Evolutionary conservation across 768 basidiomycete genomes (phyloP).

Genomic region (Tricholoma saponaceum): DNA sequence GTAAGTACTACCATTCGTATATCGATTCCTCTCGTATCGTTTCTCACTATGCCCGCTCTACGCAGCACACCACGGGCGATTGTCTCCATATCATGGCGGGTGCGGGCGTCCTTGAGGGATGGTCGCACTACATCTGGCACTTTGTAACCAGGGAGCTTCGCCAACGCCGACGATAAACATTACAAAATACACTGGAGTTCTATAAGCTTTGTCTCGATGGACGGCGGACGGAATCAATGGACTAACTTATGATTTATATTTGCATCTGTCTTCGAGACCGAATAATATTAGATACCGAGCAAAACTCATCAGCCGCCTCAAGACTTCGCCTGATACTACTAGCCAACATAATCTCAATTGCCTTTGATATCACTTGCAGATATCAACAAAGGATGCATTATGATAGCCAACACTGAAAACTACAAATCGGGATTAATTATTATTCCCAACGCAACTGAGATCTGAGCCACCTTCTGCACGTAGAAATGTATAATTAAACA

Average conservation of each 20-base stretch:
- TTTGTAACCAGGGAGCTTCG: constrained; percentile 27
- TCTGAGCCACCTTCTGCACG: too few relatives aligned
- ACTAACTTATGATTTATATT: not conserved
- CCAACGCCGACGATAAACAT: not conserved
- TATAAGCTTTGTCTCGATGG: not conserved
- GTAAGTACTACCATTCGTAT: constrained; percentile 31
- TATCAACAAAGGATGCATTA: too few relatives aligned
- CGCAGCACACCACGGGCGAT: constrained; percentile 38
- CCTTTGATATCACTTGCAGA: too few relatives aligned
- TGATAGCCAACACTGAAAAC: too few relatives aligned
- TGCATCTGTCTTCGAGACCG: not conserved
- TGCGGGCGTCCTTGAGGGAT: constrained; percentile 45
- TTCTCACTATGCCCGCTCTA: not conserved
- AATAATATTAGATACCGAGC: not conserved
- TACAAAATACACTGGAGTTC: not conserved
- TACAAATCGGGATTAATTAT: too few relatives aligned
- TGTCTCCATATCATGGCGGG: constrained; percentile 48
- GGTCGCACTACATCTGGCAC: constrained; percentile 49
- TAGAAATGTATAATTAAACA: too few relatives aligned
- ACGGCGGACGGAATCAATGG: not conserved
- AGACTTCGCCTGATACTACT: too few relatives aligned
- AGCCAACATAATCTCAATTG: too few relatives aligned
- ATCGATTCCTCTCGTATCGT: not conserved
- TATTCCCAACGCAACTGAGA: too few relatives aligned
- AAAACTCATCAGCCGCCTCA: too few relatives aligned